Evolutionary conservation across 1,139 yeast species (phyloP), one percentile per base, ranked within the genome.

Genomic region (Yamadazyma atlantica): DNA sequence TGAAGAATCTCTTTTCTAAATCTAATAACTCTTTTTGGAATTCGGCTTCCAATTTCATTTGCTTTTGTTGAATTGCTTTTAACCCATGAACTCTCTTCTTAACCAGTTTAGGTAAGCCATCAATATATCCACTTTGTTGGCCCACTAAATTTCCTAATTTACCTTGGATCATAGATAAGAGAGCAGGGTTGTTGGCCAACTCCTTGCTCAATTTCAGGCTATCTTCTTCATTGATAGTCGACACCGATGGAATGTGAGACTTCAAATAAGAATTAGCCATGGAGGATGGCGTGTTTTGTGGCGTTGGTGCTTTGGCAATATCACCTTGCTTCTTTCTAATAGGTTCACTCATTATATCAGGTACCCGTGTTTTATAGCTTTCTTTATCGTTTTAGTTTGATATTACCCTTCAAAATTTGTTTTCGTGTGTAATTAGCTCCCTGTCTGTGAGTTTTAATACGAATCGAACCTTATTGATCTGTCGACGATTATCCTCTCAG

Each of bases 271-370:
- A 84, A 45, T 80, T 82, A 33, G 87, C 78, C 30, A 85, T 86
- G 22, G 95, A 83, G 4, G 97, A 86, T 17, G 99, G 99, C 1
- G 99, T 92, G 73, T 92, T 92, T 60, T 94, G 98, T 10, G 99
- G 99, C 2, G 99, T 92, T 35, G 99, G 98, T 4, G 98, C 98
- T 58, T 84, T 82, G 50, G 95, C 85, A 51, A 89, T 80, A 59
- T 86, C 88, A 57, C 84, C 83, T 50, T 79, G 66, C 57, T 81
- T 76, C 63, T 67, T 74, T 66, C 79, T 79, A 59, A 81, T 82
- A 35, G 86, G 87, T 63, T 78, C 87, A 42, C 83, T 70, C 87
- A 82, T 82, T 14, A 10, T 23, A 26, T 23, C 11, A 23, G 26
- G 4, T 23, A 8, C 6, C 26, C 12, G 26, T 19, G 22, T 19